Evolutionary conservation across 495 filamentous ascomycete species (phyloP), one percentile per base, ranked within the genome.

Genomic region (Lasiosphaeris hirsuta): DNA sequence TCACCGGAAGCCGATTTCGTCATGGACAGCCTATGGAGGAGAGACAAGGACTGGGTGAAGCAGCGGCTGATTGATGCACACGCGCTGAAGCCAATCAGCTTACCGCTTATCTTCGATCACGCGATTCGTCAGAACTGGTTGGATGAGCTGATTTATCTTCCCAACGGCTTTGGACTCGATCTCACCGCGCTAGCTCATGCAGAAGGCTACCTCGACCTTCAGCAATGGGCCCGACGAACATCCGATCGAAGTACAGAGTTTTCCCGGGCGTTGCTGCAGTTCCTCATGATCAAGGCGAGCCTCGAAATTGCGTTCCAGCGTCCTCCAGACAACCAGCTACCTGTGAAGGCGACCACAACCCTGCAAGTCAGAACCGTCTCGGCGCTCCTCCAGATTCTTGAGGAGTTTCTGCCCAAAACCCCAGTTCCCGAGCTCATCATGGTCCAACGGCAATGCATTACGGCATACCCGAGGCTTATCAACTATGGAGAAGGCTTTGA

Each of bases 401-500:
- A 90, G 62, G 86, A 90, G 62, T 77, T 75, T 17, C 46, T 80
- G 33, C 79, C 77, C 8, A 77, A 73, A 43, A 63, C 67, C 10
- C 78, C 79, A 0, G 62, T 80, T 39, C 72, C 67, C 4, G 78
- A 82, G 50, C 63, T 82, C 30, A 82, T 82, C 39, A 52, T 72
- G 9, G 81, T 96, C 46, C 90, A 97, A 71, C 84, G 95, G 38
- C 79, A 84, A 38, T 97, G 92, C 69, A 90, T 99, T 52, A 90
- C 92, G 40, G 87, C 88, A 0, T 99, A 96, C 62, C 94, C 94
- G n/a, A 81, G 94, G 48, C 78, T 99, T 42, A 96, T 97, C 72
- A 97, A 97, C 65, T 96, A 96, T 65, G 93, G 92, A 1, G 90
- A 96, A 73, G 90, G 87, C 7, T 89, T 86, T 58, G 91, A 96